These are phyloP conservation scores for Leccinum longicurvipes DNA, from an alignment of 768 basidiomycete genomes.

Conservation along the genomic window DNA sequence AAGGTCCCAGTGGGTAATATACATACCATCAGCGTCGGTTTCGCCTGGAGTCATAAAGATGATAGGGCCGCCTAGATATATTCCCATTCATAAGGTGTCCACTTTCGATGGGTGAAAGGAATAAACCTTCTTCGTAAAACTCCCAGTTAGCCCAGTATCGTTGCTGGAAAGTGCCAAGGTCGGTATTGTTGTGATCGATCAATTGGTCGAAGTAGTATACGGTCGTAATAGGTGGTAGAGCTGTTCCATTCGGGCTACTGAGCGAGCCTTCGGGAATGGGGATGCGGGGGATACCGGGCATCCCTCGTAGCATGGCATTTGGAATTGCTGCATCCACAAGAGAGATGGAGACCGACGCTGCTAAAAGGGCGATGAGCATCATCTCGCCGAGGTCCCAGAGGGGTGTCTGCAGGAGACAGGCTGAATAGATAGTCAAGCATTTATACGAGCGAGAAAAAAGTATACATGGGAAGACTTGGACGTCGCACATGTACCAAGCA, in stretches of 20 bases:
- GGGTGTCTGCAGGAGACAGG: neutral
- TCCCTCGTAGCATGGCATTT: constrained; percentile 23
- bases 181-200: constrained; percentile 49
- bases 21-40: constrained; percentile 43
- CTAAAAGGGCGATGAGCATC: constrained; percentile 9
- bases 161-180: constrained; percentile 72
- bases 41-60: constrained; percentile 58
- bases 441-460: neutral
- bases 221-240: constrained; percentile 26
- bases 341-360: constrained; percentile 9
- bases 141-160: constrained; percentile 71
- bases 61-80: constrained; percentile 24
- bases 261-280: constrained; percentile 5
- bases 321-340: constrained; percentile 20
- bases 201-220: constrained; percentile 33
- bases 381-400: constrained; percentile 4
- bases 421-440: neutral
- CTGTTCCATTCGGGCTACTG: constrained; percentile 22
- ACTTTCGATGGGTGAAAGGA: neutral
- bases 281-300: constrained; percentile 15
- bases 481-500: neutral
- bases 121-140: constrained; percentile 51
- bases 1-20: neutral
- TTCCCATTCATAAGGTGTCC: neutral
- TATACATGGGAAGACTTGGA: neutral